Percentiles rank a stretch among this genome's conserved stretches.
Evolutionary conservation across 257 asterid species (phyloP).

Genomic region (Striga asiatica): DNA sequence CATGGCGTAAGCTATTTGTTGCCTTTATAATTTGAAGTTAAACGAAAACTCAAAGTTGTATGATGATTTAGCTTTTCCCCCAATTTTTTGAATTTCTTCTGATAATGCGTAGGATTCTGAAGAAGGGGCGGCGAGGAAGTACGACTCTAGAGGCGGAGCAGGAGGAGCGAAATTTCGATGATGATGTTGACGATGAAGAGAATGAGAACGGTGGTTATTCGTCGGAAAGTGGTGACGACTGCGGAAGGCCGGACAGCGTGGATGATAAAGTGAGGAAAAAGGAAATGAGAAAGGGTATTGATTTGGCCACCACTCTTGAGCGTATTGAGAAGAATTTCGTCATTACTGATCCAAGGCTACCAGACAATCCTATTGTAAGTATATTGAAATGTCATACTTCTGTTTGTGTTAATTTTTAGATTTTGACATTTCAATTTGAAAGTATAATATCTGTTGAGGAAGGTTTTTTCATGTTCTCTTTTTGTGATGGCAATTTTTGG

Average conservation of each 20-base stretch:
- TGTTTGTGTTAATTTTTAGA: no score
- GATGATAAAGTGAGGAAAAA: conserved; percentile 91
- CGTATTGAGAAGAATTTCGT: conserved; percentile 98
- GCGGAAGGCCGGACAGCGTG: conserved; percentile 70
- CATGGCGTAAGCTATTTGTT: conserved; percentile 36
- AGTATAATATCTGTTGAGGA: not conserved
- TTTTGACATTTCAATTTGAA: no score
- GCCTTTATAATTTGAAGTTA: no score
- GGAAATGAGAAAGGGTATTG: conserved; percentile 99
- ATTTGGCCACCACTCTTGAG: conserved; percentile 95
- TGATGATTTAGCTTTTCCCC: no score
- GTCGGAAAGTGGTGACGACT: conserved; percentile 52
- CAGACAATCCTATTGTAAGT: conserved; percentile 96
- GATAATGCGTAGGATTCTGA: conserved; percentile 43
- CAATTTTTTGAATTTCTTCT: no score
- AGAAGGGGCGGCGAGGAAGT: conserved; percentile 54
- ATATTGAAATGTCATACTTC: no score
- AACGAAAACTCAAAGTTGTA: no score
- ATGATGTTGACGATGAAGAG: conserved; percentile 33
- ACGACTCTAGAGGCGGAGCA: conserved; percentile 32
- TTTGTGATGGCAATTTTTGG: conserved; percentile 4
- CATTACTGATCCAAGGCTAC: conserved; percentile 94
- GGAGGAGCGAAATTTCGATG: conserved; percentile 28
- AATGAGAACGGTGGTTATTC: conserved; percentile 21
- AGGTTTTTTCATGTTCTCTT: not conserved